Conservation (phyloP, 441 rosid species). For the Mallotus repandus region DNA sequence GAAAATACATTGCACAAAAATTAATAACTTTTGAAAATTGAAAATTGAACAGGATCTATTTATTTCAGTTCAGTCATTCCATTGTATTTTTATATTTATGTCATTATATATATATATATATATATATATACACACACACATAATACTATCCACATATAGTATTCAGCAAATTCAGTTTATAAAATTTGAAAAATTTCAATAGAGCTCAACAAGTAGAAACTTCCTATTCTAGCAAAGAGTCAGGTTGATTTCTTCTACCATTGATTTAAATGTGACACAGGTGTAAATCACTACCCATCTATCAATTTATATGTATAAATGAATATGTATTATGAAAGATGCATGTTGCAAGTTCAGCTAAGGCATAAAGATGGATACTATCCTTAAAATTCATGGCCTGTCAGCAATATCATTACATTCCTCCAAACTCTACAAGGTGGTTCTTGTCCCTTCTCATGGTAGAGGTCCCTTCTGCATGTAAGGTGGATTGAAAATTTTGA, state of each 20-base stretch:
- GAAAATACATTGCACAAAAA: too few relatives aligned
- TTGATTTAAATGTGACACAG: neutral
- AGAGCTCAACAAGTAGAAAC: neutral
- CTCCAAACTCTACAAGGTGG: conserved; percentile 54
- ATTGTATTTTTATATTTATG: too few relatives aligned
- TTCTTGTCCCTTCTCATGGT: conserved; percentile 36
- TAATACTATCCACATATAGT: too few relatives aligned
- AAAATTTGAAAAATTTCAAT: too few relatives aligned
- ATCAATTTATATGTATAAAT: neutral
- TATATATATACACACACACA: too few relatives aligned
- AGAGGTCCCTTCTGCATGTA: neutral
- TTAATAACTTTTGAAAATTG: too few relatives aligned
- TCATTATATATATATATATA: too few relatives aligned
- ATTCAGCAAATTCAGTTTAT: too few relatives aligned
- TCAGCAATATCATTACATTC: conserved; percentile 44
- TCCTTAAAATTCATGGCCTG: neutral
- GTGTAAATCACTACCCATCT: neutral
- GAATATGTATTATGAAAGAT: neutral
- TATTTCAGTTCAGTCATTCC: too few relatives aligned
- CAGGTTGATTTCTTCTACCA: neutral
- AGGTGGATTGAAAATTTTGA: neutral
- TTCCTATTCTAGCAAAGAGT: neutral
- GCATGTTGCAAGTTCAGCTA: neutral
- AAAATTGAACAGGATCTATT: too few relatives aligned
- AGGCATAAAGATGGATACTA: conserved; percentile 7